phyloP scores from a whole-genome alignment of 2,329 filamentous ascomycete genomes.

The Ophiostoma ips region DNA sequence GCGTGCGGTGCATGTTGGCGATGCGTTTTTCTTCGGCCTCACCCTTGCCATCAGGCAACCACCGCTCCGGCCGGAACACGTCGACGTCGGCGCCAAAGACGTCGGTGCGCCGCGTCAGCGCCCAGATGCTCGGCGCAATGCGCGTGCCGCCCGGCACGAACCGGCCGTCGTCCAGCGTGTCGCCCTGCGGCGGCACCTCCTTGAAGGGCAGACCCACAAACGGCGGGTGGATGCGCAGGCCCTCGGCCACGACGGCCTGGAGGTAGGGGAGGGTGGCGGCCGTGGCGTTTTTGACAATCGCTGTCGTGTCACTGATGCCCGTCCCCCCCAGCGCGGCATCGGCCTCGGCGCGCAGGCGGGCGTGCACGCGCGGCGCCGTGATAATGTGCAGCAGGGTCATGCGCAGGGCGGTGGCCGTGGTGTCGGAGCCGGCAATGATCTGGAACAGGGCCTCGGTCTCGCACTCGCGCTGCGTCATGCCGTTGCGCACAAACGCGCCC shows the following conservation, averaged over 20 bases:
- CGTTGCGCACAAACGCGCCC: slow-evolving; percentile 27
- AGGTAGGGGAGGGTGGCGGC: slow-evolving; percentile 31
- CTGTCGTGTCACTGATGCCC: neutral
- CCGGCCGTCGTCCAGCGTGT: slow-evolving; percentile 24
- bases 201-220: slow-evolving; percentile 20
- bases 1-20: slow-evolving; percentile 15
- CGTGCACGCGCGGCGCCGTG: slow-evolving; percentile 16
- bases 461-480: slow-evolving; percentile 24
- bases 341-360: slow-evolving; percentile 22
- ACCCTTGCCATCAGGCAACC: slow-evolving; percentile 19
- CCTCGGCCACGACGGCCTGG: slow-evolving; percentile 35
- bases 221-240: slow-evolving; percentile 31
- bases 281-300: slow-evolving; percentile 12
- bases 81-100: slow-evolving; percentile 25
- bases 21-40: neutral
- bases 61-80: slow-evolving; percentile 32
- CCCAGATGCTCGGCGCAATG: slow-evolving; percentile 18
- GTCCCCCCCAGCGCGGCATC: slow-evolving; percentile 18
- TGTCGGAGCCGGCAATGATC: slow-evolving; percentile 21
- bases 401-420: slow-evolving; percentile 19
- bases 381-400: slow-evolving; percentile 17
- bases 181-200: slow-evolving; percentile 24
- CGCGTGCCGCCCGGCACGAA: slow-evolving; percentile 32
- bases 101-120: slow-evolving; percentile 24
- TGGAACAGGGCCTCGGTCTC: slow-evolving; percentile 32